Conservation (phyloP, 768 basidiomycete genomes). For the Trametes cubensis region DNA sequence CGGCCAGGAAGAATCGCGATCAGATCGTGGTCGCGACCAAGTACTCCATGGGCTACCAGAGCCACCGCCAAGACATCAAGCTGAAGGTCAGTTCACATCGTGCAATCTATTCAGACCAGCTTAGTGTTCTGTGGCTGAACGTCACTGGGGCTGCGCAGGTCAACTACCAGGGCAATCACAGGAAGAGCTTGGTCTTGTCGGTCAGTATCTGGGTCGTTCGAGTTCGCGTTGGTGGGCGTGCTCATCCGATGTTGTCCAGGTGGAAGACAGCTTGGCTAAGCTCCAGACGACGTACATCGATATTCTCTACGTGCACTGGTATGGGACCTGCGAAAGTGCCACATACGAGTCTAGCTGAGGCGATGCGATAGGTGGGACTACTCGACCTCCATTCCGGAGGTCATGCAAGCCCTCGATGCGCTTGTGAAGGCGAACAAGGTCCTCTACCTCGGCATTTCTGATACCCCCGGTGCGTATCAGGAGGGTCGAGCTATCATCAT, state of each 20-base stretch:
- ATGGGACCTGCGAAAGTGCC: conserved; percentile 44
- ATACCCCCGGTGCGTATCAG: conserved; percentile 21
- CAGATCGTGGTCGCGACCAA: conserved; percentile 40
- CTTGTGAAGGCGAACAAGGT: conserved; percentile 45
- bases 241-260: conserved; percentile 39
- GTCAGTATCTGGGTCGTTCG: conserved; percentile 32
- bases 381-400: conserved; percentile 44
- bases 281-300: conserved; percentile 48
- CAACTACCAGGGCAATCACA: conserved; percentile 16
- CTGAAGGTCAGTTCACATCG: conserved; percentile 6
- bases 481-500: neutral
- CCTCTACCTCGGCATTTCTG: conserved; percentile 38
- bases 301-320: conserved; percentile 47
- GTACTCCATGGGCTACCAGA: conserved; percentile 19
- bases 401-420: conserved; percentile 45
- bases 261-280: conserved; percentile 40
- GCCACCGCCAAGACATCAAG: neutral
- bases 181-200: conserved; percentile 17
- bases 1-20: conserved; percentile 38
- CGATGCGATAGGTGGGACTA: conserved; percentile 47
- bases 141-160: neutral
- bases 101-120: neutral
- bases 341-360: conserved; percentile 37
- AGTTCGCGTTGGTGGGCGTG: conserved; percentile 21
- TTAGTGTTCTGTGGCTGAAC: neutral